These are phyloP conservation scores for Fusarium sp. DNA, from an alignment of 2,329 filamentous ascomycete species.

Conservation along the genomic window DNA sequence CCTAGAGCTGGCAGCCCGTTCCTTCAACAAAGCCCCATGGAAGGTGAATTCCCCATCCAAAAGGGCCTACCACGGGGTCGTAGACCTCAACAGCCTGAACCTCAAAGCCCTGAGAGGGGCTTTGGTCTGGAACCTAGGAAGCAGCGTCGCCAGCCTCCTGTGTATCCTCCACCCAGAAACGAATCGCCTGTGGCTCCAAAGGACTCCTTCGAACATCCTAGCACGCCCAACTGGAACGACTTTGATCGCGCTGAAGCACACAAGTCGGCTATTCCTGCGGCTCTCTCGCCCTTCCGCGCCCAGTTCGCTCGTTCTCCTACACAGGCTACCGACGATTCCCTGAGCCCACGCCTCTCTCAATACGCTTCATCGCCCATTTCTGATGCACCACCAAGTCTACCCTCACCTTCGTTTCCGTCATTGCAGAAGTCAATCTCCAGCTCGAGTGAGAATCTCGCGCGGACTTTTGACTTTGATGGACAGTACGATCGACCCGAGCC, in stretches of 20 bases:
- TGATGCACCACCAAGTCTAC: conserved; percentile 49
- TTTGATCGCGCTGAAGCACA: conserved; percentile 49
- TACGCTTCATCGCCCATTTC: conserved; percentile 50
- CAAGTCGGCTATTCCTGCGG: conserved; percentile 53
- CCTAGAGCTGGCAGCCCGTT: conserved; percentile 47
- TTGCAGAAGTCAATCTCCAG: conserved; percentile 52
- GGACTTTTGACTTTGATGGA: conserved; percentile 48
- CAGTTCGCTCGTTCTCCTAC: conserved; percentile 31
- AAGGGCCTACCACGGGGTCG: conserved; percentile 55
- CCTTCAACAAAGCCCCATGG: conserved; percentile 43
- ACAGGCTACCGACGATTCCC: conserved; percentile 9
- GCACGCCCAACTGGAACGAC: conserved; percentile 47
- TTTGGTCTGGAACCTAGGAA: conserved; percentile 42
- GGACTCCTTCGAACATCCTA: conserved; percentile 17
- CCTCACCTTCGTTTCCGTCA: conserved; percentile 54
- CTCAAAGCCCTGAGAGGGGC: background rate
- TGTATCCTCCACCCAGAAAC: conserved; percentile 39
- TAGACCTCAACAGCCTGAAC: conserved; percentile 34
- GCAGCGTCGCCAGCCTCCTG: conserved; percentile 41
- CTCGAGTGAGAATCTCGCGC: conserved; percentile 50
- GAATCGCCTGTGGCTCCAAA: conserved; percentile 13
- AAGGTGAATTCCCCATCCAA: conserved; percentile 52
- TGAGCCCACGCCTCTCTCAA: conserved; percentile 33
- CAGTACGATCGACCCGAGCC: conserved; percentile 6
- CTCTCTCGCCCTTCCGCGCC: conserved; percentile 48